Conservation (phyloP, 176 grass and related monocot species). For the Chrysopogon serrulatus region DNA sequence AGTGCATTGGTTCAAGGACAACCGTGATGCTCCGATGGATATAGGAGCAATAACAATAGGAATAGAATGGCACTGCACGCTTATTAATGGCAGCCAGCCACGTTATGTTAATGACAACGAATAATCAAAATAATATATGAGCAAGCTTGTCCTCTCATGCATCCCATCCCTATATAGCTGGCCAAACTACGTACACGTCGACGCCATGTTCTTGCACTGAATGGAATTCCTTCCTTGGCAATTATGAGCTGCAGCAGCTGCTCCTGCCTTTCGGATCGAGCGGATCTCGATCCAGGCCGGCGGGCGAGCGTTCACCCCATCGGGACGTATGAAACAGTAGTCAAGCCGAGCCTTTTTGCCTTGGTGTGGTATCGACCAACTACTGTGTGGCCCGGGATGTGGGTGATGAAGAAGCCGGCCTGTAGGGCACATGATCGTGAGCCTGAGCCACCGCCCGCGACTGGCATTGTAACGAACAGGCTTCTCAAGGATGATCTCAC, state of each 20-base stretch:
- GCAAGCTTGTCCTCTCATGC: not conserved
- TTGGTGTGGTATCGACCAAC: not conserved
- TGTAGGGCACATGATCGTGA: not conserved
- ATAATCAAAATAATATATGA: not conserved
- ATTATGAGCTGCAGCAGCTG: too few relatives aligned
- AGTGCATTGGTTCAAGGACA: not conserved
- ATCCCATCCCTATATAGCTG: not conserved
- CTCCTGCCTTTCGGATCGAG: not conserved
- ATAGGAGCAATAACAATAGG: not conserved
- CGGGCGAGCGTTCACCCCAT: not conserved
- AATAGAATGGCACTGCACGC: not conserved
- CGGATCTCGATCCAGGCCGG: conserved; percentile 16
- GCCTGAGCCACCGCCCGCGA: not conserved
- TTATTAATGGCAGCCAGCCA: not conserved
- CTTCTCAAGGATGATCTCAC: not conserved
- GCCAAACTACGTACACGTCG: not conserved
- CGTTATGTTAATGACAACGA: not conserved
- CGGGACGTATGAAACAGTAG: too few relatives aligned
- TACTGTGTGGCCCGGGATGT: too few relatives aligned
- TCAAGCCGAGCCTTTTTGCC: conserved; percentile 18
- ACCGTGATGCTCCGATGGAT: not conserved
- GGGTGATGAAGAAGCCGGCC: not conserved
- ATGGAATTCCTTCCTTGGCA: not conserved
- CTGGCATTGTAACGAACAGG: not conserved
- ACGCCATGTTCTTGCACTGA: conserved; percentile 1